Evolutionary conservation across 495 filamentous ascomycete species (phyloP), one percentile per base, ranked within the genome.

Genomic region (Hypomontagnella submonticulosa): DNA sequence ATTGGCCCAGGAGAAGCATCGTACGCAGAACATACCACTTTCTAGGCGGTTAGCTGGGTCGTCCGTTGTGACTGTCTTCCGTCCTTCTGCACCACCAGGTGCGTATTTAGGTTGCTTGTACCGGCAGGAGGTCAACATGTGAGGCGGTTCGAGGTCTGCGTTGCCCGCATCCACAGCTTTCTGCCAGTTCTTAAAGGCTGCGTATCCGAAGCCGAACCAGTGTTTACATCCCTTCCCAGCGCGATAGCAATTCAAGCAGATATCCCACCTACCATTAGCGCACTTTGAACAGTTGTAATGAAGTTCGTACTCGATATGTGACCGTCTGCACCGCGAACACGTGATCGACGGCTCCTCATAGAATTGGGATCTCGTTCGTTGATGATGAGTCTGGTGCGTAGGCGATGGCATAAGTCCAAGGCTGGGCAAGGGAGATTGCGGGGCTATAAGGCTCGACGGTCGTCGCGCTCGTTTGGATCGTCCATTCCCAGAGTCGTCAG

Each of bases 171-270:
- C 57, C 7, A 69, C 65, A 7, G 64, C 57, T 40, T 71, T 76
- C 49, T 83, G 77, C 80, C 87, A 92, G n/a, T 80, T 81, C 13
- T 78, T 75, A 67, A 83, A 78, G 0, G 91, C 90, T 8, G 82
- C 82, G 56, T 83, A 70, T 19, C 87, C 87, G 72, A 95, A 95
- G 9, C 92, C 91, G 56, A 83, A 88, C 90, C 91, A 95, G 62
- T 90, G 80, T 2, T 86, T 79, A 74, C 92, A 97, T 18, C 92
- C 92, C 69, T 81, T 81, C n/a, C 87, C 85, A 23, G 72, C 49
- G 32, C 90, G 87, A 74, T 91, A 96, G 77, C 93, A 97, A 61
- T 81, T 81, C 1, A 90, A 76, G 68, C 93, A 97, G 15, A 96
- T 79, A 71, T 92, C 88, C 79, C 85, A 94, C 19, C 82, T 76